Evolutionary conservation across 306 rosid genomes (phyloP).

Genomic region (Prunus mongolica): DNA sequence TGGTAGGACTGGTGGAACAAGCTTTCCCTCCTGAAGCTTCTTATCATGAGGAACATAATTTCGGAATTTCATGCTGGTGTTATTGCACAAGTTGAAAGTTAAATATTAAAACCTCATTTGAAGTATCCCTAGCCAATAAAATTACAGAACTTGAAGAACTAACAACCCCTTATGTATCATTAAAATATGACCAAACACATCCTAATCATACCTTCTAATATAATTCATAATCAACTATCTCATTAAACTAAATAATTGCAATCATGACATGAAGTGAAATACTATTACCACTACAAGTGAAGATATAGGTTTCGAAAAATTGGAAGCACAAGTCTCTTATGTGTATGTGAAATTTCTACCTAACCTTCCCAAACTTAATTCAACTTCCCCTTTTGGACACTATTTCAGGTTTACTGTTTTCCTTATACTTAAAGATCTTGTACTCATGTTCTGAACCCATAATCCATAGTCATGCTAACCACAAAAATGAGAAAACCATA

Average conservation of each 20-base stretch:
- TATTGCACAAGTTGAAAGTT: slow-evolving; percentile 34
- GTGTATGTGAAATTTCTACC: background rate
- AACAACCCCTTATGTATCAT: background rate
- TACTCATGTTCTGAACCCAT: background rate
- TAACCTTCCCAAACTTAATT: background rate
- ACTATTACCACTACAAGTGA: background rate
- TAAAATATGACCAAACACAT: background rate
- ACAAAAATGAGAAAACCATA: background rate
- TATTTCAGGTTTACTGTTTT: background rate
- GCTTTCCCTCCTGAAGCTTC: slow-evolving; percentile 78
- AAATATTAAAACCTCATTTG: background rate
- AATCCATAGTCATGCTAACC: background rate
- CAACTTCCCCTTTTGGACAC: background rate
- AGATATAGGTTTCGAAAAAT: background rate
- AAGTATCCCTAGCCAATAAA: background rate
- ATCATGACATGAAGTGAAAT: background rate
- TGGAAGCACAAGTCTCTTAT: background rate
- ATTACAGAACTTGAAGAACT: background rate
- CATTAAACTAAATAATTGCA: background rate
- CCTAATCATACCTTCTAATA: background rate
- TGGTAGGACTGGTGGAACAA: slow-evolving; percentile 73
- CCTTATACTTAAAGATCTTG: background rate
- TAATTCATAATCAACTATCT: background rate
- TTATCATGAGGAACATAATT: slow-evolving; percentile 95
- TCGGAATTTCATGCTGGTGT: slow-evolving; percentile 69